Evolutionary conservation across 495 filamentous ascomycete genomes (phyloP).

Genomic region (Penicillium cataractarum): DNA sequence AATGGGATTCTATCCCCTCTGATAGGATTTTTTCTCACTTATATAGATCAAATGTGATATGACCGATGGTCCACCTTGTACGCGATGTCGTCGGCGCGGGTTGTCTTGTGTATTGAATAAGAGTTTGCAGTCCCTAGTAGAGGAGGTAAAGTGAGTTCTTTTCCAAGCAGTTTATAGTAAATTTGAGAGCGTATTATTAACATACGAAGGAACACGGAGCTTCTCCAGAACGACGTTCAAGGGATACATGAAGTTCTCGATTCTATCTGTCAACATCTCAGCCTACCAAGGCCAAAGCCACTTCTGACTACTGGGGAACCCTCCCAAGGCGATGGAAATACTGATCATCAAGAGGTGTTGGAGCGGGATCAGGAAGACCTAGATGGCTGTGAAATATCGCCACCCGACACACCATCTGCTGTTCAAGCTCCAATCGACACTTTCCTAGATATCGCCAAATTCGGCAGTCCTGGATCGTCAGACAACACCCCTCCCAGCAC

Average conservation of each 20-base stretch:
- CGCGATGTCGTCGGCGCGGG: conserved; percentile 41
- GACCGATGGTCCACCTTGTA: conserved; percentile 42
- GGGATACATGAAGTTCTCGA: conserved; percentile 16
- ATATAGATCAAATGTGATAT: conserved; percentile 51
- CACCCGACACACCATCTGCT: conserved; percentile 34
- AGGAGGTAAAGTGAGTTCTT: conserved; percentile 33
- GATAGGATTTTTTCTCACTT: conserved; percentile 14
- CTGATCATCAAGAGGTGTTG: conserved; percentile 18
- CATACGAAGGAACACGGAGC: conserved; percentile 24
- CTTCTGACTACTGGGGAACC: conserved; percentile 19
- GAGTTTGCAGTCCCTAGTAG: conserved; percentile 47
- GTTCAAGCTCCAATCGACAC: conserved; percentile 46
- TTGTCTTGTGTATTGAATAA: conserved; percentile 50
- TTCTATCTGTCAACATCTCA: conserved; percentile 23
- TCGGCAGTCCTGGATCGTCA: conserved; percentile 30
- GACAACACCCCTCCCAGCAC: conserved; percentile 30
- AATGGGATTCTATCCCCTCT: conserved; percentile 1
- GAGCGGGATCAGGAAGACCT: conserved; percentile 25
- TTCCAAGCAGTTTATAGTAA: not conserved
- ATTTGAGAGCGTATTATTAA: not conserved
- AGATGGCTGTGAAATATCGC: conserved; percentile 36
- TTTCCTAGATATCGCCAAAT: conserved; percentile 33
- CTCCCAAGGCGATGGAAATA: conserved; percentile 5
- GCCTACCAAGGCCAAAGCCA: conserved; percentile 19
- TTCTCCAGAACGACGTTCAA: conserved; percentile 22